Evolutionary conservation across 2,329 filamentous ascomycete species (phyloP), one percentile per base, ranked within the genome.

Genomic region (Coleophoma eucalyptorum): DNA sequence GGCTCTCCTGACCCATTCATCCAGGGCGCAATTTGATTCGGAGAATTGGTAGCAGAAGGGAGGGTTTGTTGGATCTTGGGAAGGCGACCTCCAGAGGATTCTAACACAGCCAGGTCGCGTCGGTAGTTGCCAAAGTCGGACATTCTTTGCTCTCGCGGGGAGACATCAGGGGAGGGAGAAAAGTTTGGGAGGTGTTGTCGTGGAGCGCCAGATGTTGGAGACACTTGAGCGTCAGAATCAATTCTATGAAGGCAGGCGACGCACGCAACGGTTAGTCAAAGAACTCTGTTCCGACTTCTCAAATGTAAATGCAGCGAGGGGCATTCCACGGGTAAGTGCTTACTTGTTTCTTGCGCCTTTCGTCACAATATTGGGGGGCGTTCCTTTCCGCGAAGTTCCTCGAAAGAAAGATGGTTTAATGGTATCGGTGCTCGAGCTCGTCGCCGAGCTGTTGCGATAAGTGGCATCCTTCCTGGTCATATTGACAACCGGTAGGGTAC

Each of bases 61-160:
- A 79, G 76, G 51, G 77, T 77, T 50, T 80, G 78, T 55, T 83
- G 79, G 55, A 81, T 83, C 60, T 79, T 77, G 48, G 82, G 83
- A 51, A 80, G 68, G 55, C 77, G 72, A 56, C 69, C 72, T 56
- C 81, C 79, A 52, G 78, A 75, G 33, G 80, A 78, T 56, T 89
- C 84, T 62, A 89, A 74, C 52, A 86, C 80, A 59, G 83, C 78
- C 50, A 89, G 78, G 61, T 90, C 85, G 71, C 85, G 86, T 62
- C 86, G 83, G 66, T 89, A 86, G 66, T 87, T 85, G 65, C 75
- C 75, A 60, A 89, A 78, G 64, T 86, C 83, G 71, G 55, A 59
- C 58, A 65, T 60, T 55, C 62, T 56, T 60, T 63, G 61, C 46
- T 67, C 65, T 50, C 60, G 54, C 26, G 64, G 65, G 41, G 62